Evolutionary conservation across 108 stramenopile species (phyloP), one percentile per base, ranked within the genome.

Genomic region (Pseudonitzschia delicatissima): DNA sequence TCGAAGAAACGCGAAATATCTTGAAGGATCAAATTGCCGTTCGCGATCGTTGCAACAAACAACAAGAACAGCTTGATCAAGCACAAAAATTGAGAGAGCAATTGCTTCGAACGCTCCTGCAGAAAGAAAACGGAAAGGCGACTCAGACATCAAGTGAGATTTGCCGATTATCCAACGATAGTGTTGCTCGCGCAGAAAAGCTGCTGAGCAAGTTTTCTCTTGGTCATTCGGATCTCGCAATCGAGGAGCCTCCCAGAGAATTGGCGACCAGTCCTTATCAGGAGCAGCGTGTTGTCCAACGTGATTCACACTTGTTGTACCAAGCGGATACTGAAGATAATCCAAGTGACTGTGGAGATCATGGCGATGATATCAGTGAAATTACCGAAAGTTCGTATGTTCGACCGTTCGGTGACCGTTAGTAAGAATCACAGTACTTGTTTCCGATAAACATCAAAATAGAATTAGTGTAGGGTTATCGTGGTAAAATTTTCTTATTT

Each of bases 351-450:
- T 20, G 49, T n/a, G 32, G 37, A 13, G 69, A 74, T 6, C 73
- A 65, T 39, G 78, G 65, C 18, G 79, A 80, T 42, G 79, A 80
- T 7, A 74, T 80, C 36, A 74, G 73, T 64, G 79, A 69, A 20
- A 80, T 80, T 18, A 80, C 79, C 25, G 79, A 80, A 11, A 61
- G 25, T 21, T 61, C 60, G 31, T 55, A 55, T 0, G 5, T 55
- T 12, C 53, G 31, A 33, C 53, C 53, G 13, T 55, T 55, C 53
- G 53, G 53, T n/a, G 53, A 55, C 53, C 29, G 53, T 55, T 55
- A 55, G 34, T 33, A 55, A 33, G 5, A 23, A 55, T n/a, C 1
- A 55, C 11, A 29, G 31, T 15, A 33, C n/a, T n/a, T n/a, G n/a
- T n/a, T n/a, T n/a, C n/a, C n/a, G n/a, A n/a, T n/a, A n/a, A n/a